Base-by-base conservation (phyloP, 78 protist species). In the Dictyostelium firmibasis region DNA sequence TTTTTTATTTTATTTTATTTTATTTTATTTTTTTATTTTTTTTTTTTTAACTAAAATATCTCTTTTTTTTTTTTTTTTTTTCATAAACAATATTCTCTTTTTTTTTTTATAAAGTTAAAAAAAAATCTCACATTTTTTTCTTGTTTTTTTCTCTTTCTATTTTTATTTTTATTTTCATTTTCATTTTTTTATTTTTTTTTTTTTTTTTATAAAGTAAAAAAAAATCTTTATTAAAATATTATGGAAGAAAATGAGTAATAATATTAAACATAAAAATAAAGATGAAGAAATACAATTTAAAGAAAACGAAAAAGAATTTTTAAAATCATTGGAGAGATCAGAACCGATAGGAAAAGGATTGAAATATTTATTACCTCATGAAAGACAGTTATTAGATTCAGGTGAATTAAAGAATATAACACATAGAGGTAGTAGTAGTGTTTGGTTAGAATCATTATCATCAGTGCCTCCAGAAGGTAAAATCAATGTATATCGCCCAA, bases 401-500 rank as follows among this genome's bases (percentile, higher is more conserved):
- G 96, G 96, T 2, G 29, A 36, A 33, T n/a, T 93, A 31, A 9
- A 33, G 11, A 93, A 95, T 84, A 86, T 83, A 29, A 95, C 97
- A 41, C 97, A 95, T 70, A 44, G n/a, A 20, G 97, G 97, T 20
- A 20, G 92, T 20, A 69, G 84, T 27, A 70, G 85, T 50, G 72
- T 29, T 20, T 95, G 96, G 96, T 74, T 95, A 53, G 95, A 89
- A 41, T 70, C 95, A 50, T 38, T 74, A 6, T 50, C 74, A 50
- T 25, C 70, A 8, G 50, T n/a, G 7, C 4, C 36, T 2, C 11
- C 14, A 35, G 29, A 75, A 20, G 88, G 70, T 14, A 13, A 29
- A 29, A 94, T 83, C 20, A 79, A 84, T 69, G 97, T 96, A 13
- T 96, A 95, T 76, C 44, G 97, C 35, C 97, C 95, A 13, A 86